These are phyloP conservation scores for Melanogaster broomeanus DNA, from an alignment of 768 basidiomycete genomes.

Conservation along the genomic window DNA sequence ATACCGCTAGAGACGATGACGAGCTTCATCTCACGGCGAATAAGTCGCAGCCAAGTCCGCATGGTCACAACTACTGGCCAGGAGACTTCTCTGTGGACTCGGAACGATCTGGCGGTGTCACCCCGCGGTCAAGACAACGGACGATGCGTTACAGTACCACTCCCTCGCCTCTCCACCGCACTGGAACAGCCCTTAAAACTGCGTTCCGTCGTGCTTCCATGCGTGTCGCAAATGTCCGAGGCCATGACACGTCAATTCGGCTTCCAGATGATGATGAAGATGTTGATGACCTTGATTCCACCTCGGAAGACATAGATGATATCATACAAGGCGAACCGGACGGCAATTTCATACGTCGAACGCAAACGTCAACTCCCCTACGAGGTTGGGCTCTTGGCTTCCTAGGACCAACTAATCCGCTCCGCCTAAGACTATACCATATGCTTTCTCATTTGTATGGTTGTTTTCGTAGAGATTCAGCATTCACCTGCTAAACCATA, in stretches of 20 bases:
- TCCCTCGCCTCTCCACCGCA: conserved; percentile 61
- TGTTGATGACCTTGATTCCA: conserved; percentile 19
- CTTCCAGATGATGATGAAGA: conserved; percentile 50
- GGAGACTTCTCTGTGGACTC: conserved; percentile 40
- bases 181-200: conserved; percentile 57
- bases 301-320: conserved; percentile 40
- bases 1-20: conserved; percentile 57
- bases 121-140: conserved; percentile 41
- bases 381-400: conserved; percentile 80
- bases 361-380: conserved; percentile 48
- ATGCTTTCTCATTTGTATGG: conserved; percentile 74
- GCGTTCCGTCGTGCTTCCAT: conserved; percentile 66
- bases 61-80: conserved; percentile 28
- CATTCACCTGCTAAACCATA: background rate
- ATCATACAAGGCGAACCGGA: conserved; percentile 32
- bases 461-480: background rate
- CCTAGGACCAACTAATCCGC: conserved; percentile 65
- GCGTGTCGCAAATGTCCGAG: conserved; percentile 81
- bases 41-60: conserved; percentile 40
- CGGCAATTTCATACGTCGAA: conserved; percentile 40
- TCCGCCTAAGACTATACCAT: conserved; percentile 66
- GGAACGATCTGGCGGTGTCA: conserved; percentile 45
- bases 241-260: conserved; percentile 58
- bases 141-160: conserved; percentile 50
- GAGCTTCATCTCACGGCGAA: conserved; percentile 57